Percentiles rank a stretch among this genome's conserved stretches.
Conservation (phyloP, 768 basidiomycete genomes). For the Symmetrospora coprosmae region DNA sequence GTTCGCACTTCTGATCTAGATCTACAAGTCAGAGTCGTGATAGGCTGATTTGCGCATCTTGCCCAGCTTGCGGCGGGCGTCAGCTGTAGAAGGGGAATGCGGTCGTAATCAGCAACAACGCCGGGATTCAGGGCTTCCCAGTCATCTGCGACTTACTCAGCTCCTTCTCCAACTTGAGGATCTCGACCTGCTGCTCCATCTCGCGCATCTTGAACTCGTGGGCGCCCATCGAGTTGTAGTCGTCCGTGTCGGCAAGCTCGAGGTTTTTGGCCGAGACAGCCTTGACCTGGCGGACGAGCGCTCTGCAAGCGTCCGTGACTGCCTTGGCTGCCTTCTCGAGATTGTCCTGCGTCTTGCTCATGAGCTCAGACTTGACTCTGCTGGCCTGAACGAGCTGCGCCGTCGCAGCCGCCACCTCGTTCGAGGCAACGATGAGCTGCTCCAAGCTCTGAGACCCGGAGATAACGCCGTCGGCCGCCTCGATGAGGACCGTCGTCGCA, state of each 20-base stretch:
- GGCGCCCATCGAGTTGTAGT: slow-evolving; percentile 81
- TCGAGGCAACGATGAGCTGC: slow-evolving; percentile 98
- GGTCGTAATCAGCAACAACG: background rate
- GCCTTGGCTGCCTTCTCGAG: slow-evolving; percentile 93
- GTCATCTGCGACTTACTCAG: slow-evolving; percentile 42
- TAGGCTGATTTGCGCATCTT: slow-evolving; percentile 29
- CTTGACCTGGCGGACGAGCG: slow-evolving; percentile 84
- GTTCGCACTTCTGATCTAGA: too few species aligned
- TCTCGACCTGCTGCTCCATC: slow-evolving; percentile 99
- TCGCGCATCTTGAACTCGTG: slow-evolving; percentile 42
- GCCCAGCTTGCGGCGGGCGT: slow-evolving; percentile 27
- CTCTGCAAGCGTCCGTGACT: slow-evolving; percentile 92
- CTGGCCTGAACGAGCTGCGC: slow-evolving; percentile 98
- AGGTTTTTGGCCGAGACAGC: slow-evolving; percentile 67
- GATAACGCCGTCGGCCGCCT: slow-evolving; percentile 92
- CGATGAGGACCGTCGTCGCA: slow-evolving; percentile 86
- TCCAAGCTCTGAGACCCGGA: slow-evolving; percentile 92
- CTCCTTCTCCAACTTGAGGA: slow-evolving; percentile 89
- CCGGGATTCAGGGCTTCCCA: background rate
- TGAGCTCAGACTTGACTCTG: slow-evolving; percentile 90
- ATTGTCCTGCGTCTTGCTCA: slow-evolving; percentile 95
- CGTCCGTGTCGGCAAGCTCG: slow-evolving; percentile 56
- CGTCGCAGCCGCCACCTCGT: slow-evolving; percentile 91
- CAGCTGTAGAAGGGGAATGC: background rate
- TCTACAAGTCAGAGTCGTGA: slow-evolving; percentile 21